Evolutionary conservation across 345 rosid species (phyloP), one percentile per base, ranked within the genome.

Genomic region (Reutealis trisperma): DNA sequence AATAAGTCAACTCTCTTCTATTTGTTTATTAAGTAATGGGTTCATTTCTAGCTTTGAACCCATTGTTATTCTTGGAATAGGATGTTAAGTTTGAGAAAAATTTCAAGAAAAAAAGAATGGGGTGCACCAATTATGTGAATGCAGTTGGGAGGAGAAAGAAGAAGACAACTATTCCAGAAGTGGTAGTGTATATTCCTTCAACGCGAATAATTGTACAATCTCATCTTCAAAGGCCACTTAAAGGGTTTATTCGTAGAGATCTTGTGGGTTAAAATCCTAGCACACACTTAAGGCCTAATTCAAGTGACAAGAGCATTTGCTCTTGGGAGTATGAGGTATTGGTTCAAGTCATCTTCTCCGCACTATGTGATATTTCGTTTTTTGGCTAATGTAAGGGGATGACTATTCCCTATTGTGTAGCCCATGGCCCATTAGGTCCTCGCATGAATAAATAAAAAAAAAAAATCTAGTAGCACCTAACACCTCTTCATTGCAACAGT

Each of bases 161-260:
- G 89, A 89, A 84, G 84, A 18, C 77, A 73, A 80, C 34, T 79
- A 77, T 95, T 72, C 87, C 88, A 6, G 98, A 91, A 81, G 82
- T 85, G 6, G 89, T 82, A 16, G 86, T 93, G 8, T 88, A 86
- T 79, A 89, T 87, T 78, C 97, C 91, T 3, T 85, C 86, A 18
- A 76, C 90, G 63, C 80, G 90, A 63, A 85, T 85, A 58, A 97
- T 97, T 22, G 75, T 77, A 41, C 95, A 88, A 32, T 86, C 89
- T 86, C 92, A 93, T 80, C 85, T 91, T 79, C 93, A 88, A 10
- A 85, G 83, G 27, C 75, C 90, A 5, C 96, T 95, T 65, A 88
- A 79, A 80, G 96, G 90, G n/a, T 79, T 79, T 13, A 78, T 87
- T 79, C 91, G 97, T 12, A 68, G 79, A 27, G 75, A 86, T 58